A percentile compares a stretch with the other conserved stretches of the same genome.
phyloP scores from a whole-genome alignment of 2,329 filamentous ascomycete species.

The Berkeleyomyces rouxiae region DNA sequence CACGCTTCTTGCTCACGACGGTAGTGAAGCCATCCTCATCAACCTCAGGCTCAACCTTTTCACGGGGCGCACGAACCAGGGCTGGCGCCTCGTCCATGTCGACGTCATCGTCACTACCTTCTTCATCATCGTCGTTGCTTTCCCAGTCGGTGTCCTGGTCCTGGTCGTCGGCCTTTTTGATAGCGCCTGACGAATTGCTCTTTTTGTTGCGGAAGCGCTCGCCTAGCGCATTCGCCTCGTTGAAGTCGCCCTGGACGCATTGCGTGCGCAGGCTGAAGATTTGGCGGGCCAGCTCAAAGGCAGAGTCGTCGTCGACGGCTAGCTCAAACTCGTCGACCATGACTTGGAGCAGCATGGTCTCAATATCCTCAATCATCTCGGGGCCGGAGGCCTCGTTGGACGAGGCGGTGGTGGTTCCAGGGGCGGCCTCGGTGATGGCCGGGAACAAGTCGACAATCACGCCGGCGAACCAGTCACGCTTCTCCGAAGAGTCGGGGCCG shows the following conservation, averaged over 20 bases:
- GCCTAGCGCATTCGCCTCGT: slow-evolving; percentile 47
- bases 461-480: slow-evolving; percentile 92
- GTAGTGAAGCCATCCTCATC: slow-evolving; percentile 72
- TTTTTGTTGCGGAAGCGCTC: slow-evolving; percentile 44
- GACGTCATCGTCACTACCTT: slow-evolving; percentile 37
- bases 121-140: slow-evolving; percentile 43
- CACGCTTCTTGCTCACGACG: slow-evolving; percentile 48
- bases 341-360: slow-evolving; percentile 70
- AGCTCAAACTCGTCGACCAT: slow-evolving; percentile 96
- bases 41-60: slow-evolving; percentile 52
- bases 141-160: slow-evolving; percentile 41
- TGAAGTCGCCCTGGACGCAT: slow-evolving; percentile 47
- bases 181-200: slow-evolving; percentile 28
- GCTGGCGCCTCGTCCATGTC: slow-evolving; percentile 55
- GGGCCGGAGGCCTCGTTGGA: slow-evolving; percentile 16
- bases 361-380: slow-evolving; percentile 56
- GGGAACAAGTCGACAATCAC: slow-evolving; percentile 67
- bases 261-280: slow-evolving; percentile 53
- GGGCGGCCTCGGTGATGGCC: slow-evolving; percentile 36
- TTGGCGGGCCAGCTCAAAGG: slow-evolving; percentile 52
- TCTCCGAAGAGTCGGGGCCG: slow-evolving; percentile 64
- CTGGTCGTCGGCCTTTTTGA: slow-evolving; percentile 37
- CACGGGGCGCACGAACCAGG: slow-evolving; percentile 38
- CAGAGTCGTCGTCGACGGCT: slow-evolving; percentile 78
- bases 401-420: slow-evolving; percentile 16